Percentiles rank a stretch among this genome's conserved stretches.
These are phyloP conservation scores for Pilatotrama ljubarskyi DNA, from an alignment of 768 basidiomycete genomes.

Conservation along the genomic window DNA sequence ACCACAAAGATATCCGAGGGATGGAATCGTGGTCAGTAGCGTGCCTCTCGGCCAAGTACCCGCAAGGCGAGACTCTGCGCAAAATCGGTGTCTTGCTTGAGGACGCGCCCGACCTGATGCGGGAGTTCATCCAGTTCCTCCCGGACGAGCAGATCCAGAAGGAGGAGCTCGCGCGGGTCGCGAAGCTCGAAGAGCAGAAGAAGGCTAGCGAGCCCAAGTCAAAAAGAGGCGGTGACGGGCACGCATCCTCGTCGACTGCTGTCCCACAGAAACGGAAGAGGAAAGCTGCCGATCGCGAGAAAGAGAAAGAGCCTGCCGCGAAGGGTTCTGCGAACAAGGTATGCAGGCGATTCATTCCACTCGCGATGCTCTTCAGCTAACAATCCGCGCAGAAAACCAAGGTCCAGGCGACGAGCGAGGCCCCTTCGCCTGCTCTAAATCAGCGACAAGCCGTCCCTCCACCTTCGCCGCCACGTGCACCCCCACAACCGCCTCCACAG, in stretches of 20 bases:
- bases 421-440: slow-evolving; percentile 28
- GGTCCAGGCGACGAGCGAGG: slow-evolving; percentile 30
- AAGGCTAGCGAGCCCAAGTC: slow-evolving; percentile 40
- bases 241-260: slow-evolving; percentile 42
- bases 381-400: slow-evolving; percentile 23
- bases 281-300: slow-evolving; percentile 50
- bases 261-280: slow-evolving; percentile 71
- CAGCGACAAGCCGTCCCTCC: slow-evolving; percentile 31
- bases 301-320: slow-evolving; percentile 32
- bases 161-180: slow-evolving; percentile 26
- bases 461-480: slow-evolving; percentile 30
- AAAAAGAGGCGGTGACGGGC: slow-evolving; percentile 22
- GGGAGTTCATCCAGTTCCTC: slow-evolving; percentile 76
- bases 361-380: background rate
- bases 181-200: slow-evolving; percentile 25
- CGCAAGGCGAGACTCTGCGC: slow-evolving; percentile 64
- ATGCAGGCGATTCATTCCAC: background rate
- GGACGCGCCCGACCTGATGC: slow-evolving; percentile 70
- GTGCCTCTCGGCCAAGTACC: slow-evolving; percentile 9
- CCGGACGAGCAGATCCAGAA: slow-evolving; percentile 40
- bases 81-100: slow-evolving; percentile 72
- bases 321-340: slow-evolving; percentile 32
- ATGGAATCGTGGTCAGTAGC: slow-evolving; percentile 18
- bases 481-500: slow-evolving; percentile 15
- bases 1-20: slow-evolving; percentile 45